These are phyloP conservation scores for Beta corolliflora DNA, from an alignment of 179 eudicot species.

Conservation along the genomic window DNA sequence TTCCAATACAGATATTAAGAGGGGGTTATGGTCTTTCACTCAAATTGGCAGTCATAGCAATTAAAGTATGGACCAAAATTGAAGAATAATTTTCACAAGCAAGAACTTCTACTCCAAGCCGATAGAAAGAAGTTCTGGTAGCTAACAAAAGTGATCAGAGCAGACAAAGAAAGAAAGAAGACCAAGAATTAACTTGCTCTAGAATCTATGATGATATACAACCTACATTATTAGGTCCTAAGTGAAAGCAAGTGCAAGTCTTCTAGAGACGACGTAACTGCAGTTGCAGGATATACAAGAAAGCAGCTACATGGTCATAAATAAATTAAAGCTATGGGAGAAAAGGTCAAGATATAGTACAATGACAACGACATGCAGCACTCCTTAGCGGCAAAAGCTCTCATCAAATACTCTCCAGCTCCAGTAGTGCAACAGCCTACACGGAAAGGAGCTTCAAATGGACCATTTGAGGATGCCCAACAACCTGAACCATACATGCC, in stretches of 20 bases:
- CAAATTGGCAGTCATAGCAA: background rate
- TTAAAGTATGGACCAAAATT: background rate
- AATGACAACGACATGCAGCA: conserved; percentile 74
- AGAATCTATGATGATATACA: background rate
- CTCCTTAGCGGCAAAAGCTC: conserved; percentile 83
- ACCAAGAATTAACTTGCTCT: background rate
- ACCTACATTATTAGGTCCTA: background rate
- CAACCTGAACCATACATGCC: conserved; percentile 94
- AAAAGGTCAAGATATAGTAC: conserved; percentile 47
- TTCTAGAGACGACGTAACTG: background rate
- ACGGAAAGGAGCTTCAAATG: conserved; percentile 57
- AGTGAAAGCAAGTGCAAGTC: background rate
- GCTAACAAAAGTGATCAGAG: background rate
- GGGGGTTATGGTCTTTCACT: background rate
- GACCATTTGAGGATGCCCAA: conserved; percentile 89
- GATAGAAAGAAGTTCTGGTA: background rate
- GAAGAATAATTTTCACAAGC: background rate
- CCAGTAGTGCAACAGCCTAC: conserved; percentile 92
- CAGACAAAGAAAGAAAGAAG: background rate
- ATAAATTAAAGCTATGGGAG: background rate
- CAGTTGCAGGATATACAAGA: background rate
- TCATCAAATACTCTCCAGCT: conserved; percentile 92
- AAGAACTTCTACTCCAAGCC: background rate
- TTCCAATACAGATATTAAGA: background rate
- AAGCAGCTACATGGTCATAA: background rate